These are phyloP conservation scores for Fusarium cicatricum DNA, from an alignment of 2,329 filamentous ascomycete genomes.

Conservation along the genomic window DNA sequence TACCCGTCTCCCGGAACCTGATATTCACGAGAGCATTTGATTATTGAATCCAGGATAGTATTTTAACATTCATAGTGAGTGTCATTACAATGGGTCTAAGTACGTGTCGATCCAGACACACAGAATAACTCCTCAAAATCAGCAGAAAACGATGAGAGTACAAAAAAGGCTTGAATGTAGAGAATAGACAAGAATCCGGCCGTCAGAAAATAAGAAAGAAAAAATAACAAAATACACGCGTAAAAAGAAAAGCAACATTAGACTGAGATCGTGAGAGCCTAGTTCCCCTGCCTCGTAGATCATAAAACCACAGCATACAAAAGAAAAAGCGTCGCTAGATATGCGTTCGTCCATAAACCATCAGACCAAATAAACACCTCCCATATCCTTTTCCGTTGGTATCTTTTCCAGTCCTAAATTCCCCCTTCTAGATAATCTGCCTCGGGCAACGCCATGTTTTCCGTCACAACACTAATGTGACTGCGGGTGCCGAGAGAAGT, in stretches of 20 bases:
- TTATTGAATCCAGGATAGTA: background rate
- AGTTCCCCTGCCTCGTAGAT: constrained; percentile 2
- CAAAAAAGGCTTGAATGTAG: constrained; percentile 7
- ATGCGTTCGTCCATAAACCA: constrained; percentile 13
- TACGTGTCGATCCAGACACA: constrained; percentile 17
- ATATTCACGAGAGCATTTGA: too few species aligned
- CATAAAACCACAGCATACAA: constrained; percentile 8
- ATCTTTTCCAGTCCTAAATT: constrained; percentile 40
- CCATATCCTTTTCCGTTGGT: constrained; percentile 28
- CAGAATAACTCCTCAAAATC: constrained; percentile 6
- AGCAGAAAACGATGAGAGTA: constrained; percentile 19
- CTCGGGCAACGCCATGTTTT: constrained; percentile 46
- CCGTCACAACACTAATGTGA: constrained; percentile 49
- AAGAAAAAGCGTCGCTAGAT: constrained; percentile 25
- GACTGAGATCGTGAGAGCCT: constrained; percentile 30
- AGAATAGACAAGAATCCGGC: constrained; percentile 15
- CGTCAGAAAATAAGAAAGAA: constrained; percentile 11
- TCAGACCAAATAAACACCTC: constrained; percentile 26
- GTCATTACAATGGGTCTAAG: constrained; percentile 35
- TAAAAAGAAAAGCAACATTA: constrained; percentile 13
- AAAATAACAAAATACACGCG: constrained; percentile 2
- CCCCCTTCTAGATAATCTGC: constrained; percentile 47
- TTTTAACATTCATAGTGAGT: constrained; percentile 11
- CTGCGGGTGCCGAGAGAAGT: constrained; percentile 51
- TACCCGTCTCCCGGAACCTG: too few species aligned